Base-by-base conservation (phyloP, 306 rosid genomes). In the Chamaecrista fasciculata region DNA sequence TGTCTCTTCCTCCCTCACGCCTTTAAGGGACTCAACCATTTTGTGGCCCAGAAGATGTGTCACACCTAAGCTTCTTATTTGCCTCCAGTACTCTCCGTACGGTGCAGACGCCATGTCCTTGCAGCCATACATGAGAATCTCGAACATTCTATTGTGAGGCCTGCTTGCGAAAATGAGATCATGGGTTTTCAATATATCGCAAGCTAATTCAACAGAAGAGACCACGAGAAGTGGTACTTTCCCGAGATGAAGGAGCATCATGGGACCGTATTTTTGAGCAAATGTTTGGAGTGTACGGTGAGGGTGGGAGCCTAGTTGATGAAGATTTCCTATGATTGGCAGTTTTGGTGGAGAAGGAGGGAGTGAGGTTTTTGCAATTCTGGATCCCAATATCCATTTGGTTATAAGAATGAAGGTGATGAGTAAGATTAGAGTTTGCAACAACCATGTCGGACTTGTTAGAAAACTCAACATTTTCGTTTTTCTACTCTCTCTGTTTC, bases 211-310 rank as follows among this genome's bases (percentile, higher is more conserved):
- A 0, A 84, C 76, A 4, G 93, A 87, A 2, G 87, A 84, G 12
- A 87, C 71, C 0, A 82, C 83, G 6, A 88, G 42, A 28, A 80
- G 66, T 26, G 81, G 78, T 5, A 62, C 21, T 16, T 60, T 78
- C 19, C 88, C 94, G 6, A 85, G 28, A 20, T 85, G 66, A 72
- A 87, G 67, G 57, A 81, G 81, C 85, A 87, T 83, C 55, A 87
- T 46, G 9, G 86, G 74, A 9, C 88, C 90, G 14, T 87, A 46
- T 8, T 19, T 70, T 10, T 69, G 56, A 50, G 85, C 71, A 2
- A 81, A 15, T 18, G 48, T 16, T n/a, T 1, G 49, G 24, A 81
- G 82, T 2, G 78, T 19, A 5, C n/a, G n/a, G n/a, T n/a, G n/a
- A n/a, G n/a, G n/a, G n/a, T n/a, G n/a, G n/a, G n/a, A n/a, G n/a